A percentile compares a stretch with the other conserved stretches of the same genome.
Conservation (phyloP, 306 rosid genomes). For the Inga leiocalycina region DNA sequence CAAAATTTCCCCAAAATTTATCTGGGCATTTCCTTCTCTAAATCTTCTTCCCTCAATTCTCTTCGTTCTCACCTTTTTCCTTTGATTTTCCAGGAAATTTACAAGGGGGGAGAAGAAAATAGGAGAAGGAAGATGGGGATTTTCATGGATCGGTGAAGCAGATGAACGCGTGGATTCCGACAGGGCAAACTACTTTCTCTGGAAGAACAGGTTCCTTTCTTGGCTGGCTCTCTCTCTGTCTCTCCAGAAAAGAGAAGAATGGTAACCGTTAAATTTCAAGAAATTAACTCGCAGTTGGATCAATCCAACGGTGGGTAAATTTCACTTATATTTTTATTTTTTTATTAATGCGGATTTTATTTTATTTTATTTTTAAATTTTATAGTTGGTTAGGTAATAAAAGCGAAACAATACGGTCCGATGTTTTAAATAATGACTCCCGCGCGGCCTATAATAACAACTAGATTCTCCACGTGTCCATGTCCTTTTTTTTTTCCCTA, state of each 20-base stretch:
- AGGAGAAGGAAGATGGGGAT: slow-evolving; percentile 31
- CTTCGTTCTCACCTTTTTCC: slow-evolving; percentile 23
- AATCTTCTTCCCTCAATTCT: slow-evolving; percentile 34
- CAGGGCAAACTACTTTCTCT: slow-evolving; percentile 48
- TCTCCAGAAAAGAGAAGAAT: slow-evolving; percentile 35
- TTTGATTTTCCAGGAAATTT: slow-evolving; percentile 17
- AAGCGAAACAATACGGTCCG: slow-evolving; percentile 9
- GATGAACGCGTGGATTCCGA: slow-evolving; percentile 40
- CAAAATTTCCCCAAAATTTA: slow-evolving; percentile 30
- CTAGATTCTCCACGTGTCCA: background rate
- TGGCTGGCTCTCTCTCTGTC: slow-evolving; percentile 39
- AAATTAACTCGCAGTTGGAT: slow-evolving; percentile 28
- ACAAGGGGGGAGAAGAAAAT: slow-evolving; percentile 25
- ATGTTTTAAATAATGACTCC: background rate
- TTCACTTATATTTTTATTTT: slow-evolving; percentile 4
- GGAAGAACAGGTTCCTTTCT: slow-evolving; percentile 64
- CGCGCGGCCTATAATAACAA: background rate
- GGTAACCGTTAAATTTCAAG: slow-evolving; percentile 50
- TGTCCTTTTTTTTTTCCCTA: background rate
- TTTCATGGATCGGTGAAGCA: slow-evolving; percentile 28
- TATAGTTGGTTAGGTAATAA: background rate
- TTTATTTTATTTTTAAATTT: background rate
- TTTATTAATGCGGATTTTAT: background rate
- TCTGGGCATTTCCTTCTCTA: slow-evolving; percentile 25
- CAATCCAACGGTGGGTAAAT: slow-evolving; percentile 52